phyloP scores from a whole-genome alignment of 2,329 filamentous ascomycete species.

The Tolypocladium cylindrosporum region DNA sequence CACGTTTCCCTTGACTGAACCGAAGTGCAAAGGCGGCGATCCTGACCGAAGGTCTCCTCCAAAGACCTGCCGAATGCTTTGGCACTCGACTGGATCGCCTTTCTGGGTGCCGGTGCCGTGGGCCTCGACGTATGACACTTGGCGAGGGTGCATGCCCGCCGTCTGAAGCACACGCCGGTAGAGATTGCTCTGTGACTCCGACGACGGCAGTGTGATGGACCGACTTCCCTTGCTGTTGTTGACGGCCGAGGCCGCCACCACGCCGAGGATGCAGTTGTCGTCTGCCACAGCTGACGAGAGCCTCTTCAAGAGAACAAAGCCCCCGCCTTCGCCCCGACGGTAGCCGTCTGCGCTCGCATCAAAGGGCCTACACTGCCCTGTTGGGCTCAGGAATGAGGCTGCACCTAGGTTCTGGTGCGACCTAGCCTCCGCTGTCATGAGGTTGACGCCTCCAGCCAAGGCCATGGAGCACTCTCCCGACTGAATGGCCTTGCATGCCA shows the following conservation, averaged over 20 bases:
- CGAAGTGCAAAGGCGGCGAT: slow-evolving; percentile 9
- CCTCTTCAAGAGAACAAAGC: slow-evolving; percentile 33
- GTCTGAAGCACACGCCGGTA: slow-evolving; percentile 15
- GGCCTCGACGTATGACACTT: slow-evolving; percentile 26
- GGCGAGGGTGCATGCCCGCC: slow-evolving; percentile 7
- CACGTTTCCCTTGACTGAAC: slow-evolving; percentile 20
- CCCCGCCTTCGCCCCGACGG: slow-evolving; percentile 38
- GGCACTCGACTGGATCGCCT: slow-evolving; percentile 33
- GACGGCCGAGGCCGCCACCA: slow-evolving; percentile 24
- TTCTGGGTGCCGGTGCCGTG: slow-evolving; percentile 37
- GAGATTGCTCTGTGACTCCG: slow-evolving; percentile 15
- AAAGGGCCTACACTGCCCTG: slow-evolving; percentile 17
- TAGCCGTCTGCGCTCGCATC: slow-evolving; percentile 32
- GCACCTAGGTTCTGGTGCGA: slow-evolving; percentile 12
- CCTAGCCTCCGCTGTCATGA: slow-evolving; percentile 17
- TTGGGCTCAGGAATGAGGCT: slow-evolving; percentile 14
- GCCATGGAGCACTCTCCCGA: slow-evolving; percentile 20
- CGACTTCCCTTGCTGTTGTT: slow-evolving; percentile 17
- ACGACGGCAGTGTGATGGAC: slow-evolving; percentile 16
- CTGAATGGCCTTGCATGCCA: slow-evolving; percentile 17
- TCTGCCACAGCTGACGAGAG: slow-evolving; percentile 38
- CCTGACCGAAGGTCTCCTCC: not conserved
- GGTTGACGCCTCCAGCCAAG: slow-evolving; percentile 27
- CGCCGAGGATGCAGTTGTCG: slow-evolving; percentile 36
- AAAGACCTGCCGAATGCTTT: slow-evolving; percentile 9